Base-by-base conservation (phyloP, 495 filamentous ascomycete genomes). In the Penicillium lividum region DNA sequence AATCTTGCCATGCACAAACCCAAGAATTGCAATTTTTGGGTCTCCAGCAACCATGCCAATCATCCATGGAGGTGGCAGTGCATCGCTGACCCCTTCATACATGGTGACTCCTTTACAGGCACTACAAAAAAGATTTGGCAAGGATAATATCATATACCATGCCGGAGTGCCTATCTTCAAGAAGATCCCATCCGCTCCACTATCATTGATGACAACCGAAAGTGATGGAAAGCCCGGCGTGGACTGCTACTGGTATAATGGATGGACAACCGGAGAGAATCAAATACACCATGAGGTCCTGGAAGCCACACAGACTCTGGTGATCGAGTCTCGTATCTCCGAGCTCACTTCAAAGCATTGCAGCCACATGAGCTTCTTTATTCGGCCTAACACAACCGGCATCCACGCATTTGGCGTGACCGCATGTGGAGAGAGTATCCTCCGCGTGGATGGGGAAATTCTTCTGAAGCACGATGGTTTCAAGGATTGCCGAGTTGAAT, bases 201-300 rank as follows among this genome's bases (percentile, higher is more conserved):
- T 45, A 4, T 51, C 46, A 2, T 7, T 29, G 22, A 57, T 57
- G 28, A 44, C 47, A 49, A 31, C 45, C 1, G 11, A 13, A 30
- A 51, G 34, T 3, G 28, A 5, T 2, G 55, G 47, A 28, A 18
- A 51, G 38, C 55, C 55, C 42, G 55, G 45, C 7, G 34, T 57
- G n/a, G 28, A 50, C 16, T 56, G 44, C 30, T 49, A 51, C 5
- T 57, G 55, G 55, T 57, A 50, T 42, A 57, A 57, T 51, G 55
- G 47, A 25, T 50, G 31, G 34, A 34, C 25, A 13, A 7, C 51
- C 40, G 47, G 51, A n/a, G 40, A 18, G 38, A 51, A 51, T 13
- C 55, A 3, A 15, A 25, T 51, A n/a, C 36, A 51, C 36, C 46
- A 57, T 18, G 55, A 57, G 16, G 36, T 57, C 9, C 47, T 49